A percentile compares a stretch with the other conserved stretches of the same genome.
Evolutionary conservation across 164 flowering plant species (phyloP).

Genomic region (Chloranthus sessilifolius): DNA sequence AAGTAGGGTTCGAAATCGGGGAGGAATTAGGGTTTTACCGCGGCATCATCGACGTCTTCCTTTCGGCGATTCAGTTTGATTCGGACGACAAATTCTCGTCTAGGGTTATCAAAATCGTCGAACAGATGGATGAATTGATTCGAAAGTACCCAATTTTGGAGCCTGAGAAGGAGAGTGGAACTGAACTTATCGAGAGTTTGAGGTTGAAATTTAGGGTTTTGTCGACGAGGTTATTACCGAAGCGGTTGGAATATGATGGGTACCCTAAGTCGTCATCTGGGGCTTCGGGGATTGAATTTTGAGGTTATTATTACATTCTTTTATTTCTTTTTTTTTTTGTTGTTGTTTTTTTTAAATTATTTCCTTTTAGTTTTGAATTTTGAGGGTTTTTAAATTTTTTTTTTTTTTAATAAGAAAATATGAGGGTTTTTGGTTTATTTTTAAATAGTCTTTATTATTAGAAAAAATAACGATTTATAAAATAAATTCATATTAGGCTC

Average conservation of each 20-base stretch:
- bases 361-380: too few species aligned
- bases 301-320: too few species aligned
- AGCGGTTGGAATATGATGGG: conserved; percentile 59
- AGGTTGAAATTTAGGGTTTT: conserved; percentile 63
- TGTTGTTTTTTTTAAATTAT: too few species aligned
- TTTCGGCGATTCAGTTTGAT: conserved; percentile 38
- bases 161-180: conserved; percentile 56
- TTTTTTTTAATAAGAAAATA: too few species aligned
- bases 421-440: too few species aligned
- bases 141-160: conserved; percentile 51
- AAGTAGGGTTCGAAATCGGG: conserved; percentile 59
- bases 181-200: conserved; percentile 52
- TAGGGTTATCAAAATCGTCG: conserved; percentile 45
- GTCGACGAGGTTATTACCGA: conserved; percentile 45
- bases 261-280: conserved; percentile 37
- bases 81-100: conserved; percentile 43
- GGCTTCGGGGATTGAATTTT: conserved; percentile 37
- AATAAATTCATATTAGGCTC: too few species aligned
- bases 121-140: conserved; percentile 50
- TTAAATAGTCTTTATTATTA: too few species aligned
- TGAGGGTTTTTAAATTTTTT: too few species aligned
- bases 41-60: conserved; percentile 68
- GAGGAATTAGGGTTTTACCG: conserved; percentile 77
- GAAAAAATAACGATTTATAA: too few species aligned
- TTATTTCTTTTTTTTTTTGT: too few species aligned